Base-by-base conservation (phyloP, 2,329 filamentous ascomycete species). In the Apiospora hydei region DNA sequence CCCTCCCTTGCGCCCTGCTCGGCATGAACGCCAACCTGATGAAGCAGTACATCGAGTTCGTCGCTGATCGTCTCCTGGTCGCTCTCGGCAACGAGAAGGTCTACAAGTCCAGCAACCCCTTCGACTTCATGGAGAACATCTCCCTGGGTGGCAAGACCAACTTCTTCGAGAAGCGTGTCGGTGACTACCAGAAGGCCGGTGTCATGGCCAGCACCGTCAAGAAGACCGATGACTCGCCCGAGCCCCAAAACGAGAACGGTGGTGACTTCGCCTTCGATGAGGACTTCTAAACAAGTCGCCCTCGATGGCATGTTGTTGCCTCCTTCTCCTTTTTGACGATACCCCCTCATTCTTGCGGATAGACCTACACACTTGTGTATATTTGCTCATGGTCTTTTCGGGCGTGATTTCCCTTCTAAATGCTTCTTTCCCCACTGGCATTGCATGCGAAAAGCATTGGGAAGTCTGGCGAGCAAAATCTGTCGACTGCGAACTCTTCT, bases 111-210 rank as follows among this genome's bases (percentile, higher is more conserved):
- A 90, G 92, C 83, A 99, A 99, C 87, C 96, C 96, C 82, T 99
- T 99, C 83, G 96, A 99, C 89, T 99, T 99, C 85, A 99, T 99
- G 96, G 96, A 99, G 90, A 98, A 98, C 86, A 99, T 99, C 85
- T 98, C 96, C 30, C 90, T 99, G 14, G 94, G 95, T 70, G 96
- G 96, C 85, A 99, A 99, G 93, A 99, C 96, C 83, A 99, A 99
- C 91, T 99, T 99, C 91, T 99, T 99, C 83, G 96, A 99, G 93
- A 99, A 99, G 93, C 94, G 96, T 79, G 96, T 99, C 72, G 96
- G 93, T 83, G 96, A 99, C 81, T 99, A 99, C 90, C 96, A 99
- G 87, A 99, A 99, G 90, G 95, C 96, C 49, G 96, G 96, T 88
- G 96, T 99, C 84, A 97, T 99, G 94, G 92, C 92, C 80, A 95